phyloP scores from a whole-genome alignment of 176 grass and related monocot genomes.

The Pontederia crassipes region DNA sequence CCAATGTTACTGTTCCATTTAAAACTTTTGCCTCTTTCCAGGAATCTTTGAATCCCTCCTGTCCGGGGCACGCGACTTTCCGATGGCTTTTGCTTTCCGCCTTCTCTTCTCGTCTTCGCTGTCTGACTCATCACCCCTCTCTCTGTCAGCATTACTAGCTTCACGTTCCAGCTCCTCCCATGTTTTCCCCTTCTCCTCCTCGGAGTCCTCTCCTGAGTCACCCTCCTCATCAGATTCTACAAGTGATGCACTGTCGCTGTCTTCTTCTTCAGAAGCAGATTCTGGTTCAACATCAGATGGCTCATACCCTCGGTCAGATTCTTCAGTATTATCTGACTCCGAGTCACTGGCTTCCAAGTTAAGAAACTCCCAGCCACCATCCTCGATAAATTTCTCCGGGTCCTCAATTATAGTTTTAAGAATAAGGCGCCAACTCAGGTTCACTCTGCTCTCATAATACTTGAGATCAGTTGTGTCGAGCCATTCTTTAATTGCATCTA shows the following conservation, averaged over 20 bases:
- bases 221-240: slow-evolving; percentile 51
- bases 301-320: slow-evolving; percentile 74
- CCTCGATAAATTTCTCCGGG: slow-evolving; percentile 75
- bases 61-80: slow-evolving; percentile 31
- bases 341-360: slow-evolving; percentile 92
- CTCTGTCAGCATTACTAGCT: slow-evolving; percentile 65
- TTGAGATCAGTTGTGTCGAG: slow-evolving; percentile 90
- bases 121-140: slow-evolving; percentile 64
- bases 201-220: slow-evolving; percentile 59
- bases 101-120: slow-evolving; percentile 72
- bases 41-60: slow-evolving; percentile 34
- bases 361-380: slow-evolving; percentile 81
- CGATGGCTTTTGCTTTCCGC: slow-evolving; percentile 38
- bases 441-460: slow-evolving; percentile 86
- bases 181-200: slow-evolving; percentile 94
- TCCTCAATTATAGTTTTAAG: slow-evolving; percentile 84
- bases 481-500: slow-evolving; percentile 86
- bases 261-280: slow-evolving; percentile 60
- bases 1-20: neutral
- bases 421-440: slow-evolving; percentile 85
- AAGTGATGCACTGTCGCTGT: slow-evolving; percentile 38
- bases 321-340: slow-evolving; percentile 58
- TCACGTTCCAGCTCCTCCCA: slow-evolving; percentile 86
- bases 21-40: slow-evolving; percentile 41
- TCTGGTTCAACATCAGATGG: slow-evolving; percentile 67